These are phyloP conservation scores for Ogataea saltuana DNA, from an alignment of 805 yeast species.

Conservation along the genomic window DNA sequence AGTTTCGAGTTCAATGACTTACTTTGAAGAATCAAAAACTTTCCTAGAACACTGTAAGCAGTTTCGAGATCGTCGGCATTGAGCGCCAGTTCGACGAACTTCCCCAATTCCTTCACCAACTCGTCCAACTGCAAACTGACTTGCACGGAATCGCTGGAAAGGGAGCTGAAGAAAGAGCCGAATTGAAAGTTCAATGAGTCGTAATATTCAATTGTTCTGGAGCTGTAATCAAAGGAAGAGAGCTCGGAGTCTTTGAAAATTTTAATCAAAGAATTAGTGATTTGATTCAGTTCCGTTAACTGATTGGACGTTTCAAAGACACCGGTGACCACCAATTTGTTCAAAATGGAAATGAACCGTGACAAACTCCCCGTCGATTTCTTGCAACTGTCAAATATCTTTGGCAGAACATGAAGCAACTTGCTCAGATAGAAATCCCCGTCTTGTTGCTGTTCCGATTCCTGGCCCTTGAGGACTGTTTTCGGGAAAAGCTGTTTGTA, in stretches of 20 bases:
- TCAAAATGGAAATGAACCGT: constrained; percentile 11
- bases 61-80: constrained; percentile 10
- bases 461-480: constrained; percentile 10
- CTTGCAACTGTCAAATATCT: constrained; percentile 23
- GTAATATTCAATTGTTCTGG: constrained; percentile 14
- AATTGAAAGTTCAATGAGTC: constrained; percentile 27
- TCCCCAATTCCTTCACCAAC: constrained; percentile 15
- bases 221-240: constrained; percentile 9
- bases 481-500: constrained; percentile 22
- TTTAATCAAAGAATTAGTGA: constrained; percentile 18
- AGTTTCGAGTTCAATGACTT: constrained; percentile 8
- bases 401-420: constrained; percentile 17
- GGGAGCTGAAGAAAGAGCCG: constrained; percentile 17
- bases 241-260: constrained; percentile 27
- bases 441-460: constrained; percentile 15
- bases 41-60: constrained; percentile 9
- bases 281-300: constrained; percentile 7
- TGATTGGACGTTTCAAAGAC: constrained; percentile 23
- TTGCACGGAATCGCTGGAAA: constrained; percentile 20
- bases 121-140: constrained; percentile 24
- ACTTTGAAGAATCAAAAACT: constrained; percentile 13
- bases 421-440: constrained; percentile 21
- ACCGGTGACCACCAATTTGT: constrained; percentile 19
- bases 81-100: constrained; percentile 6
- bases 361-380: constrained; percentile 13